Evolutionary conservation across 768 basidiomycete species (phyloP).

Genomic region (Sporobolomyces roseus): DNA sequence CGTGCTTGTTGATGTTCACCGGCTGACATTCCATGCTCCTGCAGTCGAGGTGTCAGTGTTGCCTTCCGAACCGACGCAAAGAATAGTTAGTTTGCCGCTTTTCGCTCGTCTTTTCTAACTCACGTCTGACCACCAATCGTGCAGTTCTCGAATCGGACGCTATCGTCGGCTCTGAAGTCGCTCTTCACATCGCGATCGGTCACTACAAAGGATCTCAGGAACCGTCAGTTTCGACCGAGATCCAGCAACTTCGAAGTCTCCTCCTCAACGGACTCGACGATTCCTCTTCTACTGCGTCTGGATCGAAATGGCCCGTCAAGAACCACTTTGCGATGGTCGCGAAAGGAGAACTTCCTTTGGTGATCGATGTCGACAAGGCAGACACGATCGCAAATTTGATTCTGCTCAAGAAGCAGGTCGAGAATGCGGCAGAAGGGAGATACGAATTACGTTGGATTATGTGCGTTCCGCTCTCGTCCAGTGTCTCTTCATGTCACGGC

Average conservation of each 20-base stretch:
- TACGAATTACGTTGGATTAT: conserved; percentile 56
- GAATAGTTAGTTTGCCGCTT: conserved; percentile 1
- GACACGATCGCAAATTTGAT: conserved; percentile 68
- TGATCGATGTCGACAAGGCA: conserved; percentile 62
- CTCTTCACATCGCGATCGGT: conserved; percentile 62
- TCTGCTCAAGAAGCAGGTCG: conserved; percentile 62
- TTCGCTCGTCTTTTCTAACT: neutral
- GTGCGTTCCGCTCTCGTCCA: neutral
- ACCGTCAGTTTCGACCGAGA: conserved; percentile 72
- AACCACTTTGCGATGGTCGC: conserved; percentile 15
- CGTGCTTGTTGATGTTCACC: neutral
- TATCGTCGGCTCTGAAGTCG: conserved; percentile 60
- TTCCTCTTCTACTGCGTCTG: neutral
- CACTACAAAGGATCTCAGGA: conserved; percentile 48
- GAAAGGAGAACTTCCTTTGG: conserved; percentile 60
- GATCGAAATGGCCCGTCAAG: neutral
- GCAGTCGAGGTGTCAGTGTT: neutral
- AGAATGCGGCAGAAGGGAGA: conserved; percentile 49
- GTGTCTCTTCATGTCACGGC: no score
- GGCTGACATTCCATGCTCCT: neutral
- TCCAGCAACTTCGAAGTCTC: conserved; percentile 66
- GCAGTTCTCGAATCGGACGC: conserved; percentile 58
- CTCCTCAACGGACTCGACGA: conserved; percentile 50
- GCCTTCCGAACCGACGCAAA: conserved; percentile 24
- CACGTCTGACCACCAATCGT: neutral